A percentile compares a stretch with the other conserved stretches of the same genome.
Conservation (phyloP, 2,329 filamentous ascomycete species). For the Beauveria caledonica region DNA sequence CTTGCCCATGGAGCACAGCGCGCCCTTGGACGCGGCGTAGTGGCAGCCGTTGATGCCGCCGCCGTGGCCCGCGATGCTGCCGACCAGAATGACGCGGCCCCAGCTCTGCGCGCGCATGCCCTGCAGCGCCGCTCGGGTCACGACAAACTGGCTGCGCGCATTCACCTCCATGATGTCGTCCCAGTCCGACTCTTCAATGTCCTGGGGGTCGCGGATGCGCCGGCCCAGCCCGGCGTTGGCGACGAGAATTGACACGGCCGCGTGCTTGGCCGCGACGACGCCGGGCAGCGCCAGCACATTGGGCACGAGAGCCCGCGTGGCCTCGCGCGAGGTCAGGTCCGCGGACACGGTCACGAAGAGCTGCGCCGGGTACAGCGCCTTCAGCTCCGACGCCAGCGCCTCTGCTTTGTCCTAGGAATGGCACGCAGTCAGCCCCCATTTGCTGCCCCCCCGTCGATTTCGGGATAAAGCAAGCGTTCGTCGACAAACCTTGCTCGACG, state of each 20-base stretch:
- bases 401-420: constrained; percentile 22
- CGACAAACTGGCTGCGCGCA: constrained; percentile 51
- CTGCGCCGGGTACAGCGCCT: constrained; percentile 18
- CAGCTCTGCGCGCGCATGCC: constrained; percentile 51
- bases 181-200: constrained; percentile 56
- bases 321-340: constrained; percentile 21
- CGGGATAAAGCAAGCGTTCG: neutral
- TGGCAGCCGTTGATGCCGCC: constrained; percentile 57
- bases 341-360: constrained; percentile 21
- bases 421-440: neutral
- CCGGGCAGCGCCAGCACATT: constrained; percentile 14
- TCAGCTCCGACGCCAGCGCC: constrained; percentile 20
- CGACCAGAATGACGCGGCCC: constrained; percentile 58
- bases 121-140: constrained; percentile 51
- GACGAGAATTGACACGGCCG: constrained; percentile 44
- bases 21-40: constrained; percentile 54
- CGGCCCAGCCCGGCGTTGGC: constrained; percentile 61
- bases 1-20: constrained; percentile 51
- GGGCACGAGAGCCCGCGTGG: constrained; percentile 18
- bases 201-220: constrained; percentile 45
- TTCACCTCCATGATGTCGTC: constrained; percentile 56
- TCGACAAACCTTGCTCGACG: constrained; percentile 22
- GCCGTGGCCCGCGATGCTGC: constrained; percentile 54
- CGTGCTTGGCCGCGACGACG: constrained; percentile 17
- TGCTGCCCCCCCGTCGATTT: neutral